Evolutionary conservation across 768 basidiomycete genomes (phyloP), one percentile per base, ranked within the genome.

Genomic region (Leucocoprinus birnbaumii): DNA sequence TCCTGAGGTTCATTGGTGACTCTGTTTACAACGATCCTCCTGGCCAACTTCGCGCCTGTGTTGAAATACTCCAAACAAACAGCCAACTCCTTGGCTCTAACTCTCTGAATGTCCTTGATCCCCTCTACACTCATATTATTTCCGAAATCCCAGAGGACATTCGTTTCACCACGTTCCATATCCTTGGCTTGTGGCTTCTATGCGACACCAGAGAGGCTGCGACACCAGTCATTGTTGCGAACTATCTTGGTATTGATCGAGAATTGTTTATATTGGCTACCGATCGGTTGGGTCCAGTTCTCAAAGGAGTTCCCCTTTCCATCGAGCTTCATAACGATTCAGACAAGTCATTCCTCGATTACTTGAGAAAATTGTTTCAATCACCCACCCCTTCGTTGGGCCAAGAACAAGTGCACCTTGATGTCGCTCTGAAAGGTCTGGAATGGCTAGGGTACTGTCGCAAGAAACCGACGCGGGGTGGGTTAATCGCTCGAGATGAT

Each of bases 1-100:
- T 53, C 11, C 8, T 53, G 19, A 3, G 43, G n/a, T 53, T 42
- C 41, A 26, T 53, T n/a, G 51, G 41, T 14, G 51, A 53, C 22
- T 1, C 16, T 2, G 21, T 25, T 2, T 46, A 46, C 24, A n/a
- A 10, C 14, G 25, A 46, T 26, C 45, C 45, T 22, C 11, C 45
- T 10, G 22, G 24, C 24, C 45, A n/a, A 26, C 45, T 46, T 13
- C 8, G n/a, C 3, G 21, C 16, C 22, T 46, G 45, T 26, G 22
- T 46, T n/a, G 16, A 25, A n/a, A 25, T 46, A 25, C 45, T 46
- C n/a, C 22, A 25, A 26, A 26, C 24, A 25, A 13, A 22, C 45
- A 9, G 22, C 2, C 25, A 25, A 16, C n/a, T 26, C 16, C 25
- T 2, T 3, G 21, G 3, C 9, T 10, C 11, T 11, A 46, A 46